These are phyloP conservation scores for Aspergillus bridgeri DNA, from an alignment of 495 filamentous ascomycete genomes.

Conservation along the genomic window DNA sequence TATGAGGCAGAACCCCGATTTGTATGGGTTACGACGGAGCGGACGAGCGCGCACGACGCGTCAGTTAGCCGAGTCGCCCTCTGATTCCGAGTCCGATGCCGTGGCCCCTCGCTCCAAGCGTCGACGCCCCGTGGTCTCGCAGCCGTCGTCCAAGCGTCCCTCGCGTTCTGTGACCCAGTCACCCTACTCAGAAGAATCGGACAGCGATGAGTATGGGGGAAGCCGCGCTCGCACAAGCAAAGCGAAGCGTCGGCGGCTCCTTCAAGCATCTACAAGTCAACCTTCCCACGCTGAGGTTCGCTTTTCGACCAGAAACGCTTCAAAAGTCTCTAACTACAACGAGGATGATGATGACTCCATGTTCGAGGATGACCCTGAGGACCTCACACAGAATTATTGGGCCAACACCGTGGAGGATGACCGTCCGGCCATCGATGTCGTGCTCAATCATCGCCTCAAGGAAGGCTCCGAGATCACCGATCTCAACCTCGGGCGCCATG, in stretches of 20 bases:
- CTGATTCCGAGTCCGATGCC: conserved; percentile 58
- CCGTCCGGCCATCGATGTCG: conserved; percentile 78
- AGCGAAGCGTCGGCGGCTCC: conserved; percentile 63
- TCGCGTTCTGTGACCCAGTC: conserved; percentile 43
- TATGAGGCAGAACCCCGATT: conserved; percentile 88
- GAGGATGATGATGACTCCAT: conserved; percentile 75
- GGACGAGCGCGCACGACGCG: conserved; percentile 55
- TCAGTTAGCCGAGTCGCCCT: conserved; percentile 65
- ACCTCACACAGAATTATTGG: conserved; percentile 61
- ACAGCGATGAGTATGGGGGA: conserved; percentile 69
- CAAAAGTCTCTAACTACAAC: conserved; percentile 82
- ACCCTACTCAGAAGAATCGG: conserved; percentile 42
- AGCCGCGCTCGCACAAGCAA: conserved; percentile 66
- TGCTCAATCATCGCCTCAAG: conserved; percentile 79
- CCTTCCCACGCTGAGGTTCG: conserved; percentile 69
- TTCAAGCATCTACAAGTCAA: conserved; percentile 56
- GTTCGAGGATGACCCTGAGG: conserved; percentile 65
- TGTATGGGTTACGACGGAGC: conserved; percentile 91
- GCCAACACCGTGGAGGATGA: conserved; percentile 64
- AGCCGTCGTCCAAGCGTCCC: conserved; percentile 40
- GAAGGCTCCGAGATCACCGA: conserved; percentile 59
- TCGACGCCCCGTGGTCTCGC: conserved; percentile 37
- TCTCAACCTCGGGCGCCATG: conserved; percentile 60
- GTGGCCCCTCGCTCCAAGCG: conserved; percentile 41
- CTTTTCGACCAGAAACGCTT: conserved; percentile 85